Evolutionary conservation across 75 land plant genomes (phyloP).

Genomic region (Gnetum montanum): DNA sequence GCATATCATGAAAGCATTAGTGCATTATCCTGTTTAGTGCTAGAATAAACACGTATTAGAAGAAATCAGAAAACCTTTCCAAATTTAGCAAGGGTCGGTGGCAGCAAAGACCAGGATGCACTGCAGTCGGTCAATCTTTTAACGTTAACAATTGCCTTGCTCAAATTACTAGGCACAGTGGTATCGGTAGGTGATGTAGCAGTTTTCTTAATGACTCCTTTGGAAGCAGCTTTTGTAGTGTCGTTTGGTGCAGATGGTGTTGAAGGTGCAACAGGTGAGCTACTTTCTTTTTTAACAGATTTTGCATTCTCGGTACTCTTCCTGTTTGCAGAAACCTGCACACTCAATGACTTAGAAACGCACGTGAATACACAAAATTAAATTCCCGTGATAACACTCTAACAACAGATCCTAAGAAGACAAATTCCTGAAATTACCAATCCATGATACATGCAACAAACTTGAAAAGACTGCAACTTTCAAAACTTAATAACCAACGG

Average conservation of each 20-base stretch:
- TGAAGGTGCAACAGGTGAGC: background rate
- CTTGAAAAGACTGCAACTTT: too few relatives aligned
- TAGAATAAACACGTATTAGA: background rate
- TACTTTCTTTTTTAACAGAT: background rate
- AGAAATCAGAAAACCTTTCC: too few relatives aligned
- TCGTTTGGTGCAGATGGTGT: background rate
- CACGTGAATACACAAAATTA: too few relatives aligned
- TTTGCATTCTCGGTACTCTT: background rate
- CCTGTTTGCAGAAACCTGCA: constrained; percentile 12
- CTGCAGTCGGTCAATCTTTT: constrained; percentile 73
- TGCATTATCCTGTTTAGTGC: background rate
- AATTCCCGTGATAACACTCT: too few relatives aligned
- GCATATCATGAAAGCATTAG: background rate
- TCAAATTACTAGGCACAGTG: constrained; percentile 30
- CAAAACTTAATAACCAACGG: too few relatives aligned
- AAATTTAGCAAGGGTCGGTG: constrained; percentile 55
- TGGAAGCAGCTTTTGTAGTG: background rate
- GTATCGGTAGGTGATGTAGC: background rate
- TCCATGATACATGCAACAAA: too few relatives aligned
- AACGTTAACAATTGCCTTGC: constrained; percentile 28
- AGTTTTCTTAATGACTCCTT: background rate
- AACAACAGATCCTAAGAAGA: too few relatives aligned
- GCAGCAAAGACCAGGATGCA: constrained; percentile 69
- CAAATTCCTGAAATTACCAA: too few relatives aligned
- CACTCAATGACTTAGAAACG: background rate